Conservation (phyloP, 2,329 filamentous ascomycete species). For the Periglandula ipomoeae region DNA sequence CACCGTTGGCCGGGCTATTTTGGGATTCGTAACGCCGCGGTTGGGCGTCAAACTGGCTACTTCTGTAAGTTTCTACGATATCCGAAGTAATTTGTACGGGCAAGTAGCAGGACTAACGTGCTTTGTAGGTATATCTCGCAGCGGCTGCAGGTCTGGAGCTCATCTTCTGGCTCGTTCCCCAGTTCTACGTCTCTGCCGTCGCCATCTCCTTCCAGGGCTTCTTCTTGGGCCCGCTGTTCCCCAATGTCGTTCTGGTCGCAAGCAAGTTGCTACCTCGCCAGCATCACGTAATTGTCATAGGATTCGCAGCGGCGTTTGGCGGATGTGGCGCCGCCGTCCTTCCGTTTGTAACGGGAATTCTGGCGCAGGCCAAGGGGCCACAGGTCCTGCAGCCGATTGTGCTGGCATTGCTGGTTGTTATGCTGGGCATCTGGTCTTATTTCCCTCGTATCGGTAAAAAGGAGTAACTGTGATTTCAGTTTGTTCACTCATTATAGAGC, state of each 20-base stretch:
- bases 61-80: slow-evolving; percentile 14
- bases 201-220: slow-evolving; percentile 62
- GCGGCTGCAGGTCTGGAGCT: slow-evolving; percentile 53
- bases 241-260: slow-evolving; percentile 58
- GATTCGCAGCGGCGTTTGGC: slow-evolving; percentile 65
- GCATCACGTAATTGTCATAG: slow-evolving; percentile 63
- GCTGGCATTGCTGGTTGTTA: slow-evolving; percentile 30
- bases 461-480: slow-evolving; percentile 18
- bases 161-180: slow-evolving; percentile 46
- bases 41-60: slow-evolving; percentile 62
- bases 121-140: slow-evolving; percentile 56
- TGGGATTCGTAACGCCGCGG: slow-evolving; percentile 62
- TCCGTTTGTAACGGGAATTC: slow-evolving; percentile 49
- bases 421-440: slow-evolving; percentile 24
- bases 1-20: slow-evolving; percentile 54
- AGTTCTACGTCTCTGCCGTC: slow-evolving; percentile 49
- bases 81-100: not conserved
- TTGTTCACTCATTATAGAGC: no score
- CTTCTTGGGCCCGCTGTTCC: slow-evolving; percentile 67
- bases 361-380: slow-evolving; percentile 43
- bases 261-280: slow-evolving; percentile 61
- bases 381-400: slow-evolving; percentile 41
- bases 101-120: not conserved
- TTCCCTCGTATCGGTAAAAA: slow-evolving; percentile 32
- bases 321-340: slow-evolving; percentile 58